phyloP scores from a whole-genome alignment of 2,329 filamentous ascomycete species.

The Colletotrichum karsti region DNA sequence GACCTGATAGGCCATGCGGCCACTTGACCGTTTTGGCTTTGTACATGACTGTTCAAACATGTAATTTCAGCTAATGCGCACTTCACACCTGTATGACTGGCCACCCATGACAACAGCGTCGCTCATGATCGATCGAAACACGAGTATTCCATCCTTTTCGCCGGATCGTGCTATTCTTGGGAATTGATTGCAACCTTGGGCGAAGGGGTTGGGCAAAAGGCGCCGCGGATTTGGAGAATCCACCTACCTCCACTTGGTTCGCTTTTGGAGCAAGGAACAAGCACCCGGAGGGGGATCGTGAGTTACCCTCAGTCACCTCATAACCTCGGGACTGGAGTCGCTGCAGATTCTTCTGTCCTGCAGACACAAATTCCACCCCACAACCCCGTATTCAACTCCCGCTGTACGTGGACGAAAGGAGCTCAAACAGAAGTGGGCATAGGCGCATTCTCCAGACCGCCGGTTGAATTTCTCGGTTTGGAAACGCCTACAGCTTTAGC shows the following conservation, averaged over 20 bases:
- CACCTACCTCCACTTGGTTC: conserved; percentile 24
- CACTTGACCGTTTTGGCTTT: neutral
- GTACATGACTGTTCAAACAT: neutral
- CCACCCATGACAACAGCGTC: neutral
- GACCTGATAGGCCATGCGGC: neutral
- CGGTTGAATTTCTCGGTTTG: neutral
- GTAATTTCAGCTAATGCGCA: neutral
- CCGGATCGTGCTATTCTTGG: neutral
- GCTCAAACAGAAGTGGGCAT: conserved; percentile 6
- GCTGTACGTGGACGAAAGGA: conserved; percentile 18
- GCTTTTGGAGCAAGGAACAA: conserved; percentile 13
- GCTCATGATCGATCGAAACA: neutral
- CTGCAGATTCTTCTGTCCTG: conserved; percentile 28
- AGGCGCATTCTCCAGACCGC: conserved; percentile 4
- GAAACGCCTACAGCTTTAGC: neutral
- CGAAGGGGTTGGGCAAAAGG: neutral
- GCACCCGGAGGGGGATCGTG: conserved; percentile 16
- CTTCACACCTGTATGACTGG: neutral
- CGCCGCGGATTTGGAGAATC: neutral
- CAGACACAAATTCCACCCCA: conserved; percentile 20
- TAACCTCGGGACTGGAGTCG: conserved; percentile 25
- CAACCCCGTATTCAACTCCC: conserved; percentile 24
- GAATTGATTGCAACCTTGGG: neutral
- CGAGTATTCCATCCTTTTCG: neutral
- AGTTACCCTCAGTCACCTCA: neutral